Base-by-base conservation (phyloP, 352 stramenopile genomes). In the Globisporangium megalacanthum region DNA sequence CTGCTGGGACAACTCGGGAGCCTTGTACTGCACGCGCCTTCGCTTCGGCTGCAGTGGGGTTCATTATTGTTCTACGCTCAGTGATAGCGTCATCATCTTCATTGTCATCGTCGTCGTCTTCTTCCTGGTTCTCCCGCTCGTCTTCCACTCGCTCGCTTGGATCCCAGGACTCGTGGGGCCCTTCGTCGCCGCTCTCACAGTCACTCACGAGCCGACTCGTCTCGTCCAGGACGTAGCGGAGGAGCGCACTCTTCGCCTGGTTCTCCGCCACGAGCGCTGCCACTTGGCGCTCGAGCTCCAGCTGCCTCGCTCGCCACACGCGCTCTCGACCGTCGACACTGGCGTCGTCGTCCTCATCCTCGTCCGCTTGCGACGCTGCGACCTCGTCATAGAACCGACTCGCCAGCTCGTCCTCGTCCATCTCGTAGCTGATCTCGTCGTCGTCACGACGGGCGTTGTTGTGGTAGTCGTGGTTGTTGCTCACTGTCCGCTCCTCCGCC, bases 281-380 rank as follows among this genome's bases (percentile, higher is more conserved):
- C 33, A 63, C 57, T 52, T 58, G 57, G 7, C 51, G 49, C 57
- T 63, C 57, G 8, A 63, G 50, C 9, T 29, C 50, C 15, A 57
- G 49, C 20, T 63, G 57, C 33, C 31, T 41, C 19, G 33, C 20
- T 15, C 20, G 37, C 50, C 50, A 62, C 19, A 51, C 56, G 8
- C 19, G 42, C 10, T 57, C 49, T 19, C 49, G 53, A 15, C 15
- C 46, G 36, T 52, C 29, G 29, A 56, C 4, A 5, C 9, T 22
- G 3, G 4, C 13, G 31, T 15, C 25, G 25, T 29, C 25, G 25
- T 29, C 25, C 25, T 29, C 25, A 22, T 49, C 52, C 49, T 55
- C 49, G 9, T 11, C 25, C 49, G 56, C 51, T 19, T 62, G 49
- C 20, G 53, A 29, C 13, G 49, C 45, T 31, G n/a, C 25, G 19